These are phyloP conservation scores for Marvania coccoides DNA, from an alignment of 139 green algal species.

Conservation along the genomic window DNA sequence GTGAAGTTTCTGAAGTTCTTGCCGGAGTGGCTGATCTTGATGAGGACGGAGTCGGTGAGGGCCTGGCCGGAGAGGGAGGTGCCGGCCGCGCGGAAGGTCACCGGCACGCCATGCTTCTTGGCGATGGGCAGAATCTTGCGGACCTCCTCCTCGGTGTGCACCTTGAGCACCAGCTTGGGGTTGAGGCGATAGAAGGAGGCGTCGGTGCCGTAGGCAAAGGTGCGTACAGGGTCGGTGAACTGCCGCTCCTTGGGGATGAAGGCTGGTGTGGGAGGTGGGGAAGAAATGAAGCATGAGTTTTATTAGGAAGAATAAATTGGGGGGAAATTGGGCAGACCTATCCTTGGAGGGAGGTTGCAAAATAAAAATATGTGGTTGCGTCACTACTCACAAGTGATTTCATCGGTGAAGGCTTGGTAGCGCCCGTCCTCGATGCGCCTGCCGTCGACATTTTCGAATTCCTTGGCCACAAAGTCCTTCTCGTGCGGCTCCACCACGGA, in stretches of 20 bases:
- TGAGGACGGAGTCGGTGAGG: slow-evolving; percentile 87
- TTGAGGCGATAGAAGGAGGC: slow-evolving; percentile 91
- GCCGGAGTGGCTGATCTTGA: slow-evolving; percentile 94
- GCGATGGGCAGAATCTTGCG: slow-evolving; percentile 80
- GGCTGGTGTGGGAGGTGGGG: slow-evolving; percentile 4
- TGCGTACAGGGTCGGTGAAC: slow-evolving; percentile 84
- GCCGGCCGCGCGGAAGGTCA: slow-evolving; percentile 92
- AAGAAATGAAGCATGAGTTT: neutral
- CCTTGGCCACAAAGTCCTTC: slow-evolving; percentile 2
- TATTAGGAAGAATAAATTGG: neutral
- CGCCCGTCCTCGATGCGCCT: slow-evolving; percentile 80
- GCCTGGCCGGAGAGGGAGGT: slow-evolving; percentile 90
- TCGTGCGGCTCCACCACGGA: slow-evolving; percentile 19
- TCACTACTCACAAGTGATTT: slow-evolving; percentile 44
- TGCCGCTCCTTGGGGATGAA: slow-evolving; percentile 71
- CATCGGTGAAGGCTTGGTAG: slow-evolving; percentile 75
- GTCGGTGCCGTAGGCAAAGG: slow-evolving; percentile 93
- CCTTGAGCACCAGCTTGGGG: slow-evolving; percentile 81
- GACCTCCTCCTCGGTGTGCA: slow-evolving; percentile 83
- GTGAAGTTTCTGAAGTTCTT: slow-evolving; percentile 92
- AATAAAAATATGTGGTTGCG: neutral
- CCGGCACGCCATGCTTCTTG: slow-evolving; percentile 70
- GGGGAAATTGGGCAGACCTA: too few species aligned
- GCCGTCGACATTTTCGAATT: slow-evolving; percentile 64
- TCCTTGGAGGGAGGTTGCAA: too few species aligned